Evolutionary conservation across 2,329 filamentous ascomycete species (phyloP).

Genomic region (Fusarium sp.): DNA sequence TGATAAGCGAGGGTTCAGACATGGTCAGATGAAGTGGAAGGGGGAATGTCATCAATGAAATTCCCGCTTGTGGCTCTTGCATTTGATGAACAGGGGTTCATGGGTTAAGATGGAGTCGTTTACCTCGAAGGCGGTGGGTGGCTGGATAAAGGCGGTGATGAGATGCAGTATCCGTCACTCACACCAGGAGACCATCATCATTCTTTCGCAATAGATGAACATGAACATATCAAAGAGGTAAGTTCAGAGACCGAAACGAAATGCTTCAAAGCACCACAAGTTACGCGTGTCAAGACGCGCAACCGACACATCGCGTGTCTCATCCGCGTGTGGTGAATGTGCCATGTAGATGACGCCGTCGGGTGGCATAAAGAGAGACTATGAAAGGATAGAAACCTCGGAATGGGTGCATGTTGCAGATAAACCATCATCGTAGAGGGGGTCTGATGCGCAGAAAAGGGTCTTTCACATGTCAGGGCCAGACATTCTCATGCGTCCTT

Average conservation of each 20-base stretch:
- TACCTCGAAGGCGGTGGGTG: neutral
- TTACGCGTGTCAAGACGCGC: slow-evolving; percentile 29
- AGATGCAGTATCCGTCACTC: neutral
- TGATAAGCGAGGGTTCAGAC: slow-evolving; percentile 3
- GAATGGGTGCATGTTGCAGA: slow-evolving; percentile 2
- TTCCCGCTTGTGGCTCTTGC: slow-evolving; percentile 8
- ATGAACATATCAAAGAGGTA: neutral
- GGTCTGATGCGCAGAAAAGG: slow-evolving; percentile 6
- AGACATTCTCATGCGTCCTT: slow-evolving; percentile 9
- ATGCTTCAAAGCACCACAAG: neutral
- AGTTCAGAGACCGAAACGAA: neutral
- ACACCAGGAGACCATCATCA: neutral
- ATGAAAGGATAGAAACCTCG: neutral
- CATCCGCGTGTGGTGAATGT: slow-evolving; percentile 6
- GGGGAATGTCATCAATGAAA: slow-evolving; percentile 10
- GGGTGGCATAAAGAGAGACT: neutral
- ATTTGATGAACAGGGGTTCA: slow-evolving; percentile 30
- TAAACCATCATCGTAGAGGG: slow-evolving; percentile 7
- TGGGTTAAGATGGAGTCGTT: slow-evolving; percentile 28
- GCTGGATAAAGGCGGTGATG: slow-evolving; percentile 29
- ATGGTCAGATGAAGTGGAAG: slow-evolving; percentile 11
- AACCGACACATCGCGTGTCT: slow-evolving; percentile 14
- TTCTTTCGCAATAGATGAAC: neutral
- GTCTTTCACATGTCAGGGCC: slow-evolving; percentile 32
- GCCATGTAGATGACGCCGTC: slow-evolving; percentile 2